Base-by-base conservation (phyloP, 768 basidiomycete species). In the Auriscalpium microsporum region DNA sequence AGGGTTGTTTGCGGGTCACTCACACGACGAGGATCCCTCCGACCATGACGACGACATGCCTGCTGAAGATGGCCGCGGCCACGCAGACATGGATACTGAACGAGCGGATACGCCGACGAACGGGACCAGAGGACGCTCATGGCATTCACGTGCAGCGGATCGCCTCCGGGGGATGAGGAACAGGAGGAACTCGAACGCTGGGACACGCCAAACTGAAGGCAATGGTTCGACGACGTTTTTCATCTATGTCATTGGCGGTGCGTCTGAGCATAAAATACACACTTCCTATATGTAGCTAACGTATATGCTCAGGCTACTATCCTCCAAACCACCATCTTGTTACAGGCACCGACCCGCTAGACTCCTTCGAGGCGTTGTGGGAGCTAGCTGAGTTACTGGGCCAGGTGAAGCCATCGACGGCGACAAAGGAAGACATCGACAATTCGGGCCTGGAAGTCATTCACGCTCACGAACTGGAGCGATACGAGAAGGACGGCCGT, bases 301-400 rank as follows among this genome's bases (percentile, higher is more conserved):
- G 28, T 28, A 28, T 28, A 4, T 47, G 17, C 17, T 13, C 58
- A 88, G 93, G 93, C n/a, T 91, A 93, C 64, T 96, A 95, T 66
- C 90, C 92, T 1, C 86, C 88, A 13, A 84, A 90, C 62, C 93
- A 95, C 67, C 88, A 83, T 50, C 86, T 97, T 58, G 83, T 95
- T 45, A 86, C 84, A n/a, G 88, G 87, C 21, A 76, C 79, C 2
- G 81, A 83, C 60, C 80, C 79, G 19, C 71, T 89, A 45, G 87
- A 89, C 60, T 87, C 87, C 4, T 88, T 90, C 59, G 89, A 91
- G 64, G 87, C 87, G 4, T 65, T 90, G 34, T 76, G 86, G 75
- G 89, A 90, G 56, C 81, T 94, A 16, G 87, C 87, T 0, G 92
- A 92, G 61, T 71, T 94, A 37, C 72, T 94, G 4, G 90, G 90